Percentiles rank a stretch among this genome's conserved stretches.
Evolutionary conservation across 768 basidiomycete genomes (phyloP).

Genomic region (Collybiopsis luxurians): DNA sequence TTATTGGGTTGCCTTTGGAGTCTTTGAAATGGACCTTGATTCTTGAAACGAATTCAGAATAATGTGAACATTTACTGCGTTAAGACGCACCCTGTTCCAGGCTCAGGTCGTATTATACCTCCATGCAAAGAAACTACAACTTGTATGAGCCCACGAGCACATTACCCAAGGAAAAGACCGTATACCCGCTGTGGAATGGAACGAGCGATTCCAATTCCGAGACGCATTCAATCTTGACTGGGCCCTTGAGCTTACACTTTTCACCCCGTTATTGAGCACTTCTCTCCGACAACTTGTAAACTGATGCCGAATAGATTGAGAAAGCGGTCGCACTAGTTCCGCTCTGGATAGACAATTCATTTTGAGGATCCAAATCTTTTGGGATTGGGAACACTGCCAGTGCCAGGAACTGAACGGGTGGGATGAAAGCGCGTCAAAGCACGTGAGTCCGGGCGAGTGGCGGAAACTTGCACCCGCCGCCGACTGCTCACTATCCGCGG

Average conservation of each 20-base stretch:
- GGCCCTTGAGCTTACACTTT: not conserved
- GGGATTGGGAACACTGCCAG: too few relatives aligned
- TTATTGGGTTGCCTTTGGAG: constrained; percentile 77
- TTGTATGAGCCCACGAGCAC: not conserved
- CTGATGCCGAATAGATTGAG: not conserved
- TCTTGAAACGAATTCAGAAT: constrained; percentile 35
- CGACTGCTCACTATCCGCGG: too few relatives aligned
- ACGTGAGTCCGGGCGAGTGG: too few relatives aligned
- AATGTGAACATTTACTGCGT: not conserved
- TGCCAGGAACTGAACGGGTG: too few relatives aligned
- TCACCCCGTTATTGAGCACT: too few relatives aligned
- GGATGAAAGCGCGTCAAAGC: too few relatives aligned
- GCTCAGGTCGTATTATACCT: constrained; percentile 54
- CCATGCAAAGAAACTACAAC: constrained; percentile 39
- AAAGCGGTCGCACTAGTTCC: not conserved
- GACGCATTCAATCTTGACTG: not conserved
- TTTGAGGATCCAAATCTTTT: too few relatives aligned
- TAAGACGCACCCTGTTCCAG: constrained; percentile 62
- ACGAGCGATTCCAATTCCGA: not conserved
- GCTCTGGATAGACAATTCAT: not conserved
- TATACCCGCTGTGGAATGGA: constrained; percentile 1
- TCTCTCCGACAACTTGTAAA: not conserved
- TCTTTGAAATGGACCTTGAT: constrained; percentile 91
- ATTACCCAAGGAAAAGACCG: not conserved
- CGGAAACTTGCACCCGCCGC: too few relatives aligned